A percentile compares a stretch with the other conserved stretches of the same genome.
These are phyloP conservation scores for Podospora conica DNA, from an alignment of 495 filamentous ascomycete species.

Conservation along the genomic window DNA sequence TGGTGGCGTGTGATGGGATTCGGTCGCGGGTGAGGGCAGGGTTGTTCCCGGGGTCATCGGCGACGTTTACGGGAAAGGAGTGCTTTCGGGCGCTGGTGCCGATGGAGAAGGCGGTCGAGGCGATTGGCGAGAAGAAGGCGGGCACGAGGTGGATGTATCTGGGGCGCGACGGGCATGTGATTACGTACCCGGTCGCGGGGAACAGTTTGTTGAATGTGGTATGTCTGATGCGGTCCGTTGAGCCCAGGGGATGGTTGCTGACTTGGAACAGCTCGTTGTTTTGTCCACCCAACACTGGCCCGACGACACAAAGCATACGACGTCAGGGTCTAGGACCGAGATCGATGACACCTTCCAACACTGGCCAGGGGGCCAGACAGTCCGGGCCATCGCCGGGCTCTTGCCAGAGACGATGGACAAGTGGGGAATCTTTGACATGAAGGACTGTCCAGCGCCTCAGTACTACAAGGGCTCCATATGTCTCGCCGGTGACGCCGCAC, in stretches of 20 bases:
- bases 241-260: slow-evolving; percentile 27
- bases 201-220: not conserved
- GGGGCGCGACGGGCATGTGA: not conserved
- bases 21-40: slow-evolving; percentile 34
- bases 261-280: slow-evolving; percentile 39
- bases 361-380: slow-evolving; percentile 31
- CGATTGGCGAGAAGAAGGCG: slow-evolving; percentile 23
- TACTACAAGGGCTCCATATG: slow-evolving; percentile 39
- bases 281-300: slow-evolving; percentile 33
- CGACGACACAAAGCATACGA: slow-evolving; percentile 29
- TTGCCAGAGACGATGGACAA: slow-evolving; percentile 44
- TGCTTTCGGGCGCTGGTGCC: slow-evolving; percentile 39
- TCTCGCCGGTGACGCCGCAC: slow-evolving; percentile 44
- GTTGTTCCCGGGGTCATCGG: slow-evolving; percentile 25
- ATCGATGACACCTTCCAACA: slow-evolving; percentile 25
- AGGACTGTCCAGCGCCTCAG: slow-evolving; percentile 34
- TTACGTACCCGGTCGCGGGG: not conserved
- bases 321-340: slow-evolving; percentile 27
- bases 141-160: slow-evolving; percentile 38
- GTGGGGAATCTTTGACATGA: slow-evolving; percentile 52
- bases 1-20: slow-evolving; percentile 44
- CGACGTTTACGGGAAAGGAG: slow-evolving; percentile 36
- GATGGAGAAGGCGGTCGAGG: slow-evolving; percentile 28
- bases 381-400: slow-evolving; percentile 35
- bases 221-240: slow-evolving; percentile 15